Evolutionary conservation across 495 filamentous ascomycete genomes (phyloP), one percentile per base, ranked within the genome.

Genomic region (Talaromyces proteolyticus): DNA sequence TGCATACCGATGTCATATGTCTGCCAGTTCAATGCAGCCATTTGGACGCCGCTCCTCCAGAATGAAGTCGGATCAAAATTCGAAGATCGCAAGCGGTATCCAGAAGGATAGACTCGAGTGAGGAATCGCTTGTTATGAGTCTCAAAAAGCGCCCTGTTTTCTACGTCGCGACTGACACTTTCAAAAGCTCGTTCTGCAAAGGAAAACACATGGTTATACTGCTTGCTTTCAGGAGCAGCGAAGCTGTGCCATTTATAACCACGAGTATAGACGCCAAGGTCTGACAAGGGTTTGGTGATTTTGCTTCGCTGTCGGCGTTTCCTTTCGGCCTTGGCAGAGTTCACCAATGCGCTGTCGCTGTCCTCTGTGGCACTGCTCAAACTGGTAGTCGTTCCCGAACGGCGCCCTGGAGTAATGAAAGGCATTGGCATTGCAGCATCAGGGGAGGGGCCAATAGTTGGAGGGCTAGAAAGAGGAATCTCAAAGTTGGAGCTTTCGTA

Each of bases 21-120:
- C 65, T 98, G 93, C 93, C 93, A 98, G 65, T 98, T 98, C 53
- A 95, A 74, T 1, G 93, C 93, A 3, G 83, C 89, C 91, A 96
- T 96, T 64, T 96, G 91, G 8, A 96, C 93, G 24, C 93, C 93
- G 45, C 88, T 87, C 41, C 93, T 81, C 93, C 93, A 98, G 65
- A 89, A 93, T 49, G 83, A 81, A 48, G 91, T 76, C 0, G 93
- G 93, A 58, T 97, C 88, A 57, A 95, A 96, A 65, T 98, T 98
- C 49, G 84, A 84, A 5, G 93, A 97, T 26, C 77, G 76, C 29
- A 95, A 72, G 12, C 93, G 88, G 49, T 78, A 83, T 10, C 75
- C 83, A 16, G 85, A 85, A 3, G 93, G 93, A 64, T 98, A 98
- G 24, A 97, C 89, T 36, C 93, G 83, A 76, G 96, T 96, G 54